Conservation (phyloP, 345 rosid genomes). For the Dipteronia sinensis region DNA sequence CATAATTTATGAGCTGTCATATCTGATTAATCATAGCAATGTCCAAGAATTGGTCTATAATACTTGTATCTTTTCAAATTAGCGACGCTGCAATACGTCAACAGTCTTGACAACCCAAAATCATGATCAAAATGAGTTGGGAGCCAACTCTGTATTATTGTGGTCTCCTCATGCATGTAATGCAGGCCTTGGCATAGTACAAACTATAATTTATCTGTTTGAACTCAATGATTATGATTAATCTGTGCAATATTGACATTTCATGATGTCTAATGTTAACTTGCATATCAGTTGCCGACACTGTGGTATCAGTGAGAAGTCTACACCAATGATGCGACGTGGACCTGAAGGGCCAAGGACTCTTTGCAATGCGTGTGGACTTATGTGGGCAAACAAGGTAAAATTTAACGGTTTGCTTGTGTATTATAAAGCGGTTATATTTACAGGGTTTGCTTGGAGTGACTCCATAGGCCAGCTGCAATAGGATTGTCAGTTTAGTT, state of each 20-base stretch:
- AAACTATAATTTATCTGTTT: slow-evolving; percentile 3
- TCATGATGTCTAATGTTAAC: slow-evolving; percentile 21
- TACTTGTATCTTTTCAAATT: background rate
- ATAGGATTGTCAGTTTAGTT: background rate
- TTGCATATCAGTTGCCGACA: slow-evolving; percentile 51
- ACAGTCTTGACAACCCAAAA: background rate
- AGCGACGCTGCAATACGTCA: background rate
- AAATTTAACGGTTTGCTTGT: slow-evolving; percentile 1
- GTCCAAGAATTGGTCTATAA: background rate
- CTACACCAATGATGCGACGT: slow-evolving; percentile 73
- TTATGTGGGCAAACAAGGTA: slow-evolving; percentile 81
- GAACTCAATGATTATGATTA: slow-evolving; percentile 2
- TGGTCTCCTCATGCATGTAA: background rate
- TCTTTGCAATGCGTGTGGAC: slow-evolving; percentile 77
- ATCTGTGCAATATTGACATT: background rate
- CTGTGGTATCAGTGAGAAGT: slow-evolving; percentile 61
- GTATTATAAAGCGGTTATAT: background rate
- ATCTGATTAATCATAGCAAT: too few species aligned
- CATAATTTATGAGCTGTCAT: too few species aligned
- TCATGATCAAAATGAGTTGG: background rate
- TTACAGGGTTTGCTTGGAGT: background rate
- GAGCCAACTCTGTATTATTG: background rate
- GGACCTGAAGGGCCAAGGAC: slow-evolving; percentile 81
- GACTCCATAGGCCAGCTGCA: background rate
- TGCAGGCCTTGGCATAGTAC: background rate